These are phyloP conservation scores for Haplosporangium gracile DNA, from an alignment of 192 early-diverging fungal species.

Conservation along the genomic window DNA sequence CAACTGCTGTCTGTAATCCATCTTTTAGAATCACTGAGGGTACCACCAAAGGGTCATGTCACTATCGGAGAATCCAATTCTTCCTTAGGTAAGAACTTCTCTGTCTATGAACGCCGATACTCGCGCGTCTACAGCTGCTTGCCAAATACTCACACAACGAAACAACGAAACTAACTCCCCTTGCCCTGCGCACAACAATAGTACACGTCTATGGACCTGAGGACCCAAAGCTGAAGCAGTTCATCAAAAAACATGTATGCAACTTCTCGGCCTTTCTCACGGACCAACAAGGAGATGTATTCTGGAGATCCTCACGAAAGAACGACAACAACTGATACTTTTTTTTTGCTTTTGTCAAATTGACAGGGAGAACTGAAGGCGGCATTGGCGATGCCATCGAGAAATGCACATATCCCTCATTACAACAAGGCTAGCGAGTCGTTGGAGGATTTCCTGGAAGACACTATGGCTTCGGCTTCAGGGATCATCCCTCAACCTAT, in stretches of 20 bases:
- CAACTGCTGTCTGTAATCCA: neutral
- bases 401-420: conserved; percentile 24
- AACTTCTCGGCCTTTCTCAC: neutral
- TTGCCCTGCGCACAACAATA: neutral
- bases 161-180: neutral
- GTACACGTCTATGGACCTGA: conserved; percentile 43
- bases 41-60: conserved; percentile 38
- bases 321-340: neutral
- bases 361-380: conserved; percentile 30
- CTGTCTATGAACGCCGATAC: neutral
- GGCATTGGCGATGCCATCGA: conserved; percentile 36
- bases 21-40: conserved; percentile 18
- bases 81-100: conserved; percentile 22
- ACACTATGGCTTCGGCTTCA: neutral
- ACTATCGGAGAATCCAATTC: conserved; percentile 47
- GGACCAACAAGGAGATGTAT: neutral
- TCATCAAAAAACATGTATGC: conserved; percentile 48
- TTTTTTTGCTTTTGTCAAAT: neutral
- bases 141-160: neutral
- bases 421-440: conserved; percentile 15
- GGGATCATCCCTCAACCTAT: conserved; percentile 43
- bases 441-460: conserved; percentile 29
- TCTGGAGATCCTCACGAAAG: neutral
- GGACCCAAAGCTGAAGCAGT: conserved; percentile 29
- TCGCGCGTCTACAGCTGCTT: too few species aligned